phyloP scores from a whole-genome alignment of 768 basidiomycete species.

The Pulveroboletus sp. region DNA sequence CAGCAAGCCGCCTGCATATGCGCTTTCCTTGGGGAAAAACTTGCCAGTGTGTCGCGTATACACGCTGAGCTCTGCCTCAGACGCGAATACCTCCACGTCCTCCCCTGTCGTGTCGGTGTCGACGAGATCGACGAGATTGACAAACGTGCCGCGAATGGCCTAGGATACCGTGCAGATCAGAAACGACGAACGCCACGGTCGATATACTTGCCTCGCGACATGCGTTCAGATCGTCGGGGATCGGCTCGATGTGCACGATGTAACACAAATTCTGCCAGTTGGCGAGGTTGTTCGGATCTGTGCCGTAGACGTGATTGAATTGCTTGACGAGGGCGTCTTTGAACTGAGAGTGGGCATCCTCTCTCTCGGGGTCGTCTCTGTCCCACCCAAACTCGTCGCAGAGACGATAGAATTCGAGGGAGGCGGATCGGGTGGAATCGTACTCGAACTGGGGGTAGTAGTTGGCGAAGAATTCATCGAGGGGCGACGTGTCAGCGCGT shows the following conservation, averaged over 20 bases:
- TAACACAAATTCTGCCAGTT: conserved; percentile 12
- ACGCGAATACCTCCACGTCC: background rate
- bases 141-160: background rate
- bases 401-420: conserved; percentile 15
- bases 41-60: conserved; percentile 10
- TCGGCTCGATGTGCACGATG: background rate
- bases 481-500: background rate
- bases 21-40: conserved; percentile 12
- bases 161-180: background rate
- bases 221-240: conserved; percentile 1
- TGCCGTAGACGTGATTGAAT: conserved; percentile 16
- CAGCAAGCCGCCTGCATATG: conserved; percentile 14
- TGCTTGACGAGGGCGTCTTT: conserved; percentile 12
- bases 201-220: conserved; percentile 11
- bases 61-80: conserved; percentile 8
- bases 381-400: conserved; percentile 12
- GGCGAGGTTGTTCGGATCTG: background rate
- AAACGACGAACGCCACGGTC: too few species aligned
- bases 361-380: background rate
- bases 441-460: conserved; percentile 4
- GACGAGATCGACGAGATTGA: conserved; percentile 21
- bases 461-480: background rate
- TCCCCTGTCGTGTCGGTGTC: conserved; percentile 5
- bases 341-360: background rate
- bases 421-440: conserved; percentile 4